Base-by-base conservation (phyloP, 176 grass and related monocot species). In the Canna indica region DNA sequence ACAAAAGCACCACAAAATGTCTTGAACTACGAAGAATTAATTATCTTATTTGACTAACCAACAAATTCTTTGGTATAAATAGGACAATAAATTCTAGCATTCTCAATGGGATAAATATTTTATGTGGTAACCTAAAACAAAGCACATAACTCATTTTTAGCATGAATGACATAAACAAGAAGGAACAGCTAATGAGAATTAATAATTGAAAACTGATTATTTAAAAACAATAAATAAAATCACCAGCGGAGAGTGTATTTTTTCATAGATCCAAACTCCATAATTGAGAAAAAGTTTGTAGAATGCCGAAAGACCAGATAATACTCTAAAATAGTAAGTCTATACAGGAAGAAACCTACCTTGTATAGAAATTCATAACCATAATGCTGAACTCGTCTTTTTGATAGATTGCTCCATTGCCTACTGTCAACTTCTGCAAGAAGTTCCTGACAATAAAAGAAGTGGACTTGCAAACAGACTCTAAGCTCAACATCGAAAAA, bases 351-450 rank as follows among this genome's bases (percentile, higher is more conserved):
- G 36, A 45, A 68, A 87, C 88, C 87, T 90, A 96, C 93, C 85
- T 87, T 81, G 47, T 97, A 97, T 76, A 90, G 47, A 83, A 97
- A 92, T 61, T 97, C 93, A 69, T 90, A 91, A 67, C 93, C 88
- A 60, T 97, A 97, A 87, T 97, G 93, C 68, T 97, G 93, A 87
- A 92, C 93, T 72, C 79, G 81, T 64, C 93, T 83, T 85, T 97
- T 97, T 14, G 93, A 72, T 71, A 92, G 74, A 67, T 67, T 85
- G 69, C 77, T 87, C 88, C 93, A 97, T 13, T 77, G 77, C 57
- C 66, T 85, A 32, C 28, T 77, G 47, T 97, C 88, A 68, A 97
- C 86, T 47, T 86, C 76, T 14, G 72, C 83, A 73, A 97, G 88
- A 68, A 97, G 80, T 44, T 92, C 86, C 93, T 97, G 62, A 87